Evolutionary conservation across 306 rosid species (phyloP).

Genomic region (Casuarina glauca): DNA sequence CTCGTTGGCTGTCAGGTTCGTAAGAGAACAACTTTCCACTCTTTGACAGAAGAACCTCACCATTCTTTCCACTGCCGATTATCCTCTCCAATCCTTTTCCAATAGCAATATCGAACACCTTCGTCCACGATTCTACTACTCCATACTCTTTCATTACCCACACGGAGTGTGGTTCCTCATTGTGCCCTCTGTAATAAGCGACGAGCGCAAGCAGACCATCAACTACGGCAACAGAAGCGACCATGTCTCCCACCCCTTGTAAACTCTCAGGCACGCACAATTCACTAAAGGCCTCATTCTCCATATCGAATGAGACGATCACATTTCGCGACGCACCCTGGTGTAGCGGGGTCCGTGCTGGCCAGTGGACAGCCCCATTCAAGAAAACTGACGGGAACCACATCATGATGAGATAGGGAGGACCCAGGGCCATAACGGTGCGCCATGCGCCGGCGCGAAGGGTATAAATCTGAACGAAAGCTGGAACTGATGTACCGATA

Average conservation of each 20-base stretch:
- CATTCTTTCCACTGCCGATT: too few species aligned
- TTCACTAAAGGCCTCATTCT: neutral
- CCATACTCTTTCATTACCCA: slow-evolving; percentile 8
- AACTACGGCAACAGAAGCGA: neutral
- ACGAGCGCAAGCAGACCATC: slow-evolving; percentile 3
- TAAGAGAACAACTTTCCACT: too few species aligned
- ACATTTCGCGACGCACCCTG: neutral
- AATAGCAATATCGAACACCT: neutral
- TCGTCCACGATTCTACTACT: neutral
- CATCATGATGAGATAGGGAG: neutral
- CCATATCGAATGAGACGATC: neutral
- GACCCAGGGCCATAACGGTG: neutral
- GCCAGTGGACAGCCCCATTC: neutral
- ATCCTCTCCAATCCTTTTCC: too few species aligned
- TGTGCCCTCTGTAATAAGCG: neutral
- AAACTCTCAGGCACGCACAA: neutral
- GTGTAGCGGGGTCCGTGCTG: neutral
- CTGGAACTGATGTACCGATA: neutral
- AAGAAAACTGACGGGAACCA: neutral
- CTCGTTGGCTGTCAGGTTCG: too few species aligned
- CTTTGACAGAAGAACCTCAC: too few species aligned
- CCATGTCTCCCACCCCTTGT: neutral
- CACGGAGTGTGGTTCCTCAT: neutral
- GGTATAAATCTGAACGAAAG: neutral
- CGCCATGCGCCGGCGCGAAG: neutral